phyloP scores from a whole-genome alignment of 106 monocot genomes.

The Xerophyta viscosa region DNA sequence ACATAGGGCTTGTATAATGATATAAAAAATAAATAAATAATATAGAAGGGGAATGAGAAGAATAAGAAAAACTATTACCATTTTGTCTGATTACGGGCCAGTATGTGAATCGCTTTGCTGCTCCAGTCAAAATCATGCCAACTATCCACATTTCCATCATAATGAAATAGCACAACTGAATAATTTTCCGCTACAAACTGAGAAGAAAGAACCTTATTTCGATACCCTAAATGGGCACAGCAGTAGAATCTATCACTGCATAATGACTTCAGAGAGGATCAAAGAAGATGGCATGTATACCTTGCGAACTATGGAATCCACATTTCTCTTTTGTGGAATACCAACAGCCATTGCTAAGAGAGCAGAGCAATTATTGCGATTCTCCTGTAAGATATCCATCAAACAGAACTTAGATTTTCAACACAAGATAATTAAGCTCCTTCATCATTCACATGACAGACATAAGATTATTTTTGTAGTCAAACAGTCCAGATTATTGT shows the following conservation, averaged over 20 bases:
- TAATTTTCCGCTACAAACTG: conserved; percentile 68
- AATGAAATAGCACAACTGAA: conserved; percentile 80
- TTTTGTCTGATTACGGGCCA: conserved; percentile 87
- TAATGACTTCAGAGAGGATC: background rate
- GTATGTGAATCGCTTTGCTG: conserved; percentile 62
- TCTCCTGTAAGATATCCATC: conserved; percentile 30
- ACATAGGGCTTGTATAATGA: background rate
- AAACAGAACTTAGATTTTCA: background rate
- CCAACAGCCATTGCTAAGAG: conserved; percentile 94
- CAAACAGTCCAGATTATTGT: background rate
- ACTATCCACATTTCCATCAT: conserved; percentile 86
- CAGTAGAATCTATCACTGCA: background rate
- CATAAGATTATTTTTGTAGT: no score
- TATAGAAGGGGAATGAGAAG: background rate
- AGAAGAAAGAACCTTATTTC: conserved; percentile 24
- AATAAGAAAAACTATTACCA: conserved; percentile 62
- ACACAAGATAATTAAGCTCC: no score
- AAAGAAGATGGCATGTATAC: conserved; percentile 16
- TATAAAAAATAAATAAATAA: background rate
- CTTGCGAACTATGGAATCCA: conserved; percentile 67
- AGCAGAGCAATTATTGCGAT: conserved; percentile 27
- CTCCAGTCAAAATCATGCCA: conserved; percentile 84
- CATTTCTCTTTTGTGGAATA: conserved; percentile 69
- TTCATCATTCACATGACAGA: no score
- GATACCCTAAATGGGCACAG: background rate